phyloP scores from a whole-genome alignment of 192 early-diverging fungal species.

The Podila epigama region DNA sequence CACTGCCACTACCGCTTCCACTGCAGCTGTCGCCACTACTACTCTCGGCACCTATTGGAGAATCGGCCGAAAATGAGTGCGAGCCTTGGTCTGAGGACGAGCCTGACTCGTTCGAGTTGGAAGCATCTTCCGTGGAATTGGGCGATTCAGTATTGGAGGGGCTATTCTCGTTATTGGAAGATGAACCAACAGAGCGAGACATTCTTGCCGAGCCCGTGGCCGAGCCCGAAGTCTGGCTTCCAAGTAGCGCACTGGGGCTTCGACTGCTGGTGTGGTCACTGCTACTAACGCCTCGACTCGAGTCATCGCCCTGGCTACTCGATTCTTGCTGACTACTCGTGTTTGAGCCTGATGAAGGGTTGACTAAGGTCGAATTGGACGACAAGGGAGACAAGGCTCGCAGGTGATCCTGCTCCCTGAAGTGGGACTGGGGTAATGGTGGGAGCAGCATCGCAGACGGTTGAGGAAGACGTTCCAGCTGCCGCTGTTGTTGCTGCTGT shows the following conservation, averaged over 20 bases:
- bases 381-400: conserved; percentile 23
- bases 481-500: conserved; percentile 6
- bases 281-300: conserved; percentile 14
- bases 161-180: conserved; percentile 19
- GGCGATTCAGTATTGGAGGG: conserved; percentile 32
- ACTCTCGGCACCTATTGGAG: not conserved
- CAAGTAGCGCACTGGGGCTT: conserved; percentile 6
- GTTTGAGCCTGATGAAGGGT: conserved; percentile 8
- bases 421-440: conserved; percentile 12
- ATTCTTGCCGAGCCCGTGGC: conserved; percentile 5
- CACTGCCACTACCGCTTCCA: not conserved
- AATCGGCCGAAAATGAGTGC: conserved; percentile 10
- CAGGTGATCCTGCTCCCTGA: not conserved
- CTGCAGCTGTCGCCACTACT: not conserved
- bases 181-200: conserved; percentile 2
- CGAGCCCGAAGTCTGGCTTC: conserved; percentile 1
- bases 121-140: conserved; percentile 28
- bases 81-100: conserved; percentile 18
- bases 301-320: conserved; percentile 4
- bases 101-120: conserved; percentile 34
- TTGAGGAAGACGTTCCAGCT: not conserved
- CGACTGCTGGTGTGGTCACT: conserved; percentile 8
- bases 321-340: not conserved
- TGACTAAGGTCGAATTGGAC: conserved; percentile 33
- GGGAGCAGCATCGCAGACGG: conserved; percentile 16